phyloP scores from a whole-genome alignment of 805 yeast species.

The Myxozyma neotropica region DNA sequence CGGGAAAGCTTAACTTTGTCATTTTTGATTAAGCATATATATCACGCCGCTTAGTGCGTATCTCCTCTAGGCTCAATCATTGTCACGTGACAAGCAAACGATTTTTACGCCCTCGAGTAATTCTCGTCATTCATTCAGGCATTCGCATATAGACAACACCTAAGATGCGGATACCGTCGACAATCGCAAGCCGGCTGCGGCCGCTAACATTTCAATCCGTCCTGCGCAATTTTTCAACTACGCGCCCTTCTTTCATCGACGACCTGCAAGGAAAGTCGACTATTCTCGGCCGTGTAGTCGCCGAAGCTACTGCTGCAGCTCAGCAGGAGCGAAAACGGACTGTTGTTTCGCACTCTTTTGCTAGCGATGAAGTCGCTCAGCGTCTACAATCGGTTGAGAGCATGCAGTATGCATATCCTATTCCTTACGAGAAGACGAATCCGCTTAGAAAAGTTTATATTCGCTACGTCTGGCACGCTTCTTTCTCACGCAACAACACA shows the following conservation, averaged over 20 bases:
- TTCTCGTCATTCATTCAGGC: too few species aligned
- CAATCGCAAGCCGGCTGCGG: conserved; percentile 1
- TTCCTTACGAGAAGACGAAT: conserved; percentile 5
- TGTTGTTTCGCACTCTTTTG: too few species aligned
- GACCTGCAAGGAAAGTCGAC: not conserved
- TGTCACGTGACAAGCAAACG: too few species aligned
- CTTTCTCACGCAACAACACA: conserved; percentile 81
- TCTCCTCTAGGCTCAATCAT: too few species aligned
- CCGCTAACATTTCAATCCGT: not conserved
- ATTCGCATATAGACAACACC: too few species aligned
- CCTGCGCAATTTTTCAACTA: not conserved
- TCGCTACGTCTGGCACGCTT: conserved; percentile 73
- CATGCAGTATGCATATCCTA: conserved; percentile 5
- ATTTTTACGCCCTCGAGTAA: too few species aligned
- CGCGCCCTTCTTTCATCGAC: not conserved
- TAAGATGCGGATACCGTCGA: conserved; percentile 4
- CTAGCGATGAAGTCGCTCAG: not conserved
- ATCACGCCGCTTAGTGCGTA: too few species aligned
- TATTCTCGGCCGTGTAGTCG: not conserved
- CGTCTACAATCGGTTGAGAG: not conserved
- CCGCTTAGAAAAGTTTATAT: conserved; percentile 43
- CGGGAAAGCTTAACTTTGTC: too few species aligned
- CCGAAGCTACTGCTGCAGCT: not conserved
- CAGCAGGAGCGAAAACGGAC: not conserved
- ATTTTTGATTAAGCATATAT: too few species aligned